phyloP scores from a whole-genome alignment of 305 asterid species.

The Andrographis paniculata region DNA sequence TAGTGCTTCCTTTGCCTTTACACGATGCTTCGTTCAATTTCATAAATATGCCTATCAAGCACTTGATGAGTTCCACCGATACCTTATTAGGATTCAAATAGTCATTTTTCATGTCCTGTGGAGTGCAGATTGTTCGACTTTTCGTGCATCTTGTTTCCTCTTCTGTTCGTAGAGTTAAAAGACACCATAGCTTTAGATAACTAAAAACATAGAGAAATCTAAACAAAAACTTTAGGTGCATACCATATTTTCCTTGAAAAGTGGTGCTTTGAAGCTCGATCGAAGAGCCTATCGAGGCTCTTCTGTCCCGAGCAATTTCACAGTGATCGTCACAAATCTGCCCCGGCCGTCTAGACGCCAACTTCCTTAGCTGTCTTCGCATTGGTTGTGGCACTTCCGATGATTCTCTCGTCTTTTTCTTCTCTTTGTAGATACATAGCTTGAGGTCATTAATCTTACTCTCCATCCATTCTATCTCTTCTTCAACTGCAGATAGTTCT shows the following conservation, averaged over 20 bases:
- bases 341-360: slow-evolving; percentile 33
- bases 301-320: slow-evolving; percentile 34
- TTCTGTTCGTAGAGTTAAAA: slow-evolving; percentile 26
- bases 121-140: slow-evolving; percentile 20
- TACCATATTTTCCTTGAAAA: slow-evolving; percentile 29
- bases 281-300: slow-evolving; percentile 57
- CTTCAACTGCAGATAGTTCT: slow-evolving; percentile 53
- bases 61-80: slow-evolving; percentile 64
- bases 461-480: slow-evolving; percentile 69
- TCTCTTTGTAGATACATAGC: slow-evolving; percentile 36
- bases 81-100: slow-evolving; percentile 50
- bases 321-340: slow-evolving; percentile 23
- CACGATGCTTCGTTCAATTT: slow-evolving; percentile 40
- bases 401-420: slow-evolving; percentile 36
- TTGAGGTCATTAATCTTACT: slow-evolving; percentile 47
- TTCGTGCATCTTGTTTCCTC: slow-evolving; percentile 32
- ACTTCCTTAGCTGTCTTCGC: too few species aligned
- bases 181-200: neutral
- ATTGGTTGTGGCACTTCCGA: too few species aligned
- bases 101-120: slow-evolving; percentile 28
- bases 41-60: slow-evolving; percentile 58
- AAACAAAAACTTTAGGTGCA: neutral
- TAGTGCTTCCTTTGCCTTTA: slow-evolving; percentile 41
- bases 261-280: slow-evolving; percentile 33
- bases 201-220: neutral